phyloP scores from a whole-genome alignment of 2,329 filamentous ascomycete genomes.

The Talaromyces rugulosus region DNA sequence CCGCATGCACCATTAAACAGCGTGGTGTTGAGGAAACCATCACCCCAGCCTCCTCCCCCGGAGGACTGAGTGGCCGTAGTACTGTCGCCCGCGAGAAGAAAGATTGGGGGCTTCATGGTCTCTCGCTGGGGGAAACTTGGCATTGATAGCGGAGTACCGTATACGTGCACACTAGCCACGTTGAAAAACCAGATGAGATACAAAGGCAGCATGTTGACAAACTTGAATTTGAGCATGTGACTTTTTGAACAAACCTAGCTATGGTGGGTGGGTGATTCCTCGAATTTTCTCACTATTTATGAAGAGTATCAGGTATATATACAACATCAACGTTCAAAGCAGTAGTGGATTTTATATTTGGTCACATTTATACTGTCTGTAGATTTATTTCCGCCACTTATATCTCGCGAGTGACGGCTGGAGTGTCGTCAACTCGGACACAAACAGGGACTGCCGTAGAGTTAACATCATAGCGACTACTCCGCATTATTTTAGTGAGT shows the following conservation, averaged over 20 bases:
- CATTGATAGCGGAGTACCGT: background rate
- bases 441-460: background rate
- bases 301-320: background rate
- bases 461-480: too few species aligned
- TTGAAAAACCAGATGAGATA: background rate
- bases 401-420: background rate
- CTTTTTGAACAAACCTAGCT: background rate
- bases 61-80: constrained; percentile 3
- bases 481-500: background rate
- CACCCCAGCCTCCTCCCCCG: constrained; percentile 3
- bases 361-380: background rate
- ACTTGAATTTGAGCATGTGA: background rate
- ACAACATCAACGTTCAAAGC: background rate
- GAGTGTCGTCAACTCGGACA: background rate
- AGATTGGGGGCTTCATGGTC: background rate
- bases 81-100: constrained; percentile 2
- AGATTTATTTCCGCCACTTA: background rate
- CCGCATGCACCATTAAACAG: constrained; percentile 1
- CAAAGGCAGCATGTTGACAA: background rate
- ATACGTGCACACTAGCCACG: background rate
- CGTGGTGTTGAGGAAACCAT: constrained; percentile 3
- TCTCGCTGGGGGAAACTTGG: background rate
- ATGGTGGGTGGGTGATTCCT: background rate
- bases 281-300: background rate
- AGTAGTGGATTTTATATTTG: background rate